phyloP scores from a whole-genome alignment of 176 grass and related monocot genomes.

The Avena eriantha region DNA sequence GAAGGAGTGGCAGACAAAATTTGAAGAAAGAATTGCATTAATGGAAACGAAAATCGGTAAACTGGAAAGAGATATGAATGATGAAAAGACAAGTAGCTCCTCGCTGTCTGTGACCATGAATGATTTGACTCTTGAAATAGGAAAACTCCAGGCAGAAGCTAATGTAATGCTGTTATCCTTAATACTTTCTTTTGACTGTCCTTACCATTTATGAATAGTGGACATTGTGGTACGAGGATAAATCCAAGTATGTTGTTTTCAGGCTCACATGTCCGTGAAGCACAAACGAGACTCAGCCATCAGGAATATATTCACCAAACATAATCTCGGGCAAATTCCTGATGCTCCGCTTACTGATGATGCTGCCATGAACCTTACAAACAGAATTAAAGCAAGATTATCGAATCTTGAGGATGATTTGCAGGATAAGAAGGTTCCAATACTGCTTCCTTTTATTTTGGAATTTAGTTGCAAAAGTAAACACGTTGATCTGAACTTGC shows the following conservation, averaged over 20 bases:
- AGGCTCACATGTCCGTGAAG: slow-evolving; percentile 73
- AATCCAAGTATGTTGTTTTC: slow-evolving; percentile 51
- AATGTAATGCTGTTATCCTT: slow-evolving; percentile 63
- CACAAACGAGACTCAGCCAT: slow-evolving; percentile 72
- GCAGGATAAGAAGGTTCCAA: slow-evolving; percentile 82
- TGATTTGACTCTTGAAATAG: slow-evolving; percentile 63
- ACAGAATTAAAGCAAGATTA: slow-evolving; percentile 67
- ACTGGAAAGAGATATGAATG: slow-evolving; percentile 77
- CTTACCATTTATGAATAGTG: slow-evolving; percentile 7
- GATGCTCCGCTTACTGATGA: slow-evolving; percentile 76
- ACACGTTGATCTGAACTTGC: slow-evolving; percentile 11
- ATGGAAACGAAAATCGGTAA: slow-evolving; percentile 81
- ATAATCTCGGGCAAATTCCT: slow-evolving; percentile 83
- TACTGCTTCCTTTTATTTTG: slow-evolving; percentile 19
- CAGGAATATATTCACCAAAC: slow-evolving; percentile 70
- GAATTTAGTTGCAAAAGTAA: slow-evolving; percentile 26
- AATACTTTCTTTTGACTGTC: slow-evolving; percentile 11
- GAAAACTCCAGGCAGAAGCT: slow-evolving; percentile 91
- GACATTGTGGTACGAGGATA: slow-evolving; percentile 29
- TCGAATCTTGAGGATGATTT: slow-evolving; percentile 79
- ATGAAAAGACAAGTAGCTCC: slow-evolving; percentile 63
- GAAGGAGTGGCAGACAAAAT: slow-evolving; percentile 96
- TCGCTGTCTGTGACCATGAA: slow-evolving; percentile 45
- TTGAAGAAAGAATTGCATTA: slow-evolving; percentile 86
- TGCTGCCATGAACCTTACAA: slow-evolving; percentile 66